phyloP scores from a whole-genome alignment of 2,329 filamentous ascomycete genomes.

The Ceratocystis diversiconidia region DNA sequence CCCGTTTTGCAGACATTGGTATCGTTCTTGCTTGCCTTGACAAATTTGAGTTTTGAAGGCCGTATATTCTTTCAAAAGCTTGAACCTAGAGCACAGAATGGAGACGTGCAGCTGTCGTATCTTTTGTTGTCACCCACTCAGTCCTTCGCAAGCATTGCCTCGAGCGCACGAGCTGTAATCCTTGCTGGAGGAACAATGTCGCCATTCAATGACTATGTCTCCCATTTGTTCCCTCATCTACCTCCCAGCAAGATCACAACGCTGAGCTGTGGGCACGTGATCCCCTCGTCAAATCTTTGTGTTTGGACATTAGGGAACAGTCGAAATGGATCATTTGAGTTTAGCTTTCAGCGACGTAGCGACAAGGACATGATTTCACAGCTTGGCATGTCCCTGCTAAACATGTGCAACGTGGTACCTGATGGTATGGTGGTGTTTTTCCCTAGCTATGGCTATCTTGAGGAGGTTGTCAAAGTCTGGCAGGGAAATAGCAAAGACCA shows the following conservation, averaged over 20 bases:
- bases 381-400: conserved; percentile 58
- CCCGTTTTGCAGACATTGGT: conserved; percentile 42
- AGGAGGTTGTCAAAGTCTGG: conserved; percentile 55
- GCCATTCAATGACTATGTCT: conserved; percentile 78
- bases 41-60: conserved; percentile 65
- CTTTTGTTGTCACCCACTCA: conserved; percentile 81
- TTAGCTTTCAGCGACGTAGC: conserved; percentile 67
- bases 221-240: conserved; percentile 72
- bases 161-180: conserved; percentile 72
- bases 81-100: conserved; percentile 20
- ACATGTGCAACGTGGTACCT: conserved; percentile 58
- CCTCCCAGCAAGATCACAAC: conserved; percentile 51
- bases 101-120: conserved; percentile 57
- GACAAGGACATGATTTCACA: conserved; percentile 56
- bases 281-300: conserved; percentile 66
- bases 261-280: conserved; percentile 87
- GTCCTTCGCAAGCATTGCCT: conserved; percentile 77
- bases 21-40: conserved; percentile 62
- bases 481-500: conserved; percentile 26
- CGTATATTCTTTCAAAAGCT: conserved; percentile 49
- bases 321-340: conserved; percentile 47
- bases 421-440: conserved; percentile 93
- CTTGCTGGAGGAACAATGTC: conserved; percentile 96
- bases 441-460: conserved; percentile 82
- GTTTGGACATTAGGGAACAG: conserved; percentile 52